Conservation (phyloP, 2,329 filamentous ascomycete species). For the Exophiala sp. region DNA sequence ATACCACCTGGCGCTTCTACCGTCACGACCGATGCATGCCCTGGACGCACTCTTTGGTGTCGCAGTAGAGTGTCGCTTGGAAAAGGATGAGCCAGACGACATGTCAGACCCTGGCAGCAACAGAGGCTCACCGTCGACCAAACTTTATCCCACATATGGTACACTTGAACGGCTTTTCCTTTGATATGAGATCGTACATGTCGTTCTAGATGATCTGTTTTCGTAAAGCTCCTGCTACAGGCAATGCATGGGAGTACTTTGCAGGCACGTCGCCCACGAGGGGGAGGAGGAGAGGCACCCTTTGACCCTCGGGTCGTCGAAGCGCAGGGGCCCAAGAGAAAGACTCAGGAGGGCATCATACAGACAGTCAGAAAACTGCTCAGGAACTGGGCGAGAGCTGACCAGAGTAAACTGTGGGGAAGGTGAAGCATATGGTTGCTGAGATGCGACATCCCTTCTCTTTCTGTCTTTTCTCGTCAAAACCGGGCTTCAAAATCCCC, state of each 20-base stretch:
- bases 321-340: background rate
- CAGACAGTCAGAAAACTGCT: too few species aligned
- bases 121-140: constrained; percentile 20
- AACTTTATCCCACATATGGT: constrained; percentile 22
- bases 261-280: constrained; percentile 11
- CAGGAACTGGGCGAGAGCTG: too few species aligned
- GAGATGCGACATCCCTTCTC: too few species aligned
- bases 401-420: too few species aligned
- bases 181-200: constrained; percentile 34
- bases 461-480: too few species aligned
- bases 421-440: too few species aligned
- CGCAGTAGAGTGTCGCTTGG: constrained; percentile 23
- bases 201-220: constrained; percentile 33
- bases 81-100: background rate
- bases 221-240: constrained; percentile 30
- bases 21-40: constrained; percentile 1
- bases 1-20: background rate
- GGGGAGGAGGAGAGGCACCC: background rate
- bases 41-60: constrained; percentile 22
- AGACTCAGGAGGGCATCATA: too few species aligned
- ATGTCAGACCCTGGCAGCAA: background rate
- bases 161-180: constrained; percentile 32
- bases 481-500: too few species aligned
- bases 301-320: constrained; percentile 1
- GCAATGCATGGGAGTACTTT: constrained; percentile 20